phyloP scores from a whole-genome alignment of 2,329 filamentous ascomycete genomes.

The Pyricularia sp. region DNA sequence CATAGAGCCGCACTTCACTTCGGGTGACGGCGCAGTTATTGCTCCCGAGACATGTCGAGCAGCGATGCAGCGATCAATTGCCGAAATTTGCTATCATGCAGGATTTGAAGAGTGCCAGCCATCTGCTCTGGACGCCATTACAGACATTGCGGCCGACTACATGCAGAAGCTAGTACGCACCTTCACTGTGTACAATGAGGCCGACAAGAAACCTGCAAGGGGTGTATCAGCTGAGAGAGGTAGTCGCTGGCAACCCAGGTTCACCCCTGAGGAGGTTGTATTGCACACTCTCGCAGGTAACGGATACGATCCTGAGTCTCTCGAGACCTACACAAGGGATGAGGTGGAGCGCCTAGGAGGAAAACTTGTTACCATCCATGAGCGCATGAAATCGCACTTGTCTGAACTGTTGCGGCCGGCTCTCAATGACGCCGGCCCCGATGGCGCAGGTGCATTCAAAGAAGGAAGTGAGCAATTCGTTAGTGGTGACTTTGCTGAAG shows the following conservation, averaged over 20 bases:
- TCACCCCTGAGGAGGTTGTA: constrained; percentile 75
- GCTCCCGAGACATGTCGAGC: constrained; percentile 72
- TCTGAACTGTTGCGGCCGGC: constrained; percentile 90
- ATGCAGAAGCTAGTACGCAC: constrained; percentile 76
- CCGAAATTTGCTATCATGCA: constrained; percentile 90
- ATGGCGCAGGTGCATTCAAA: constrained; percentile 86
- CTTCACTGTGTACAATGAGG: constrained; percentile 74
- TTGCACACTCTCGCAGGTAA: constrained; percentile 79
- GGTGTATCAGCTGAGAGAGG: constrained; percentile 29
- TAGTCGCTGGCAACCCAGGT: constrained; percentile 49
- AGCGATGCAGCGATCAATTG: constrained; percentile 81
- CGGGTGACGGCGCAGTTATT: constrained; percentile 83
- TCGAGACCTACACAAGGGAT: constrained; percentile 85
- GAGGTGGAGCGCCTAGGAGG: constrained; percentile 79
- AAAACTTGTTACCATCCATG: constrained; percentile 78
- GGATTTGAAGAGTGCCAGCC: constrained; percentile 97
- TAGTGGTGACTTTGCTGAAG: constrained; percentile 86
- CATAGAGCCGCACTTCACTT: constrained; percentile 79
- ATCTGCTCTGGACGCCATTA: constrained; percentile 81
- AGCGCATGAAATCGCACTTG: constrained; percentile 88
- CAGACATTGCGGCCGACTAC: constrained; percentile 82
- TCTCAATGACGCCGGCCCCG: constrained; percentile 67
- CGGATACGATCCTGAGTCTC: constrained; percentile 68
- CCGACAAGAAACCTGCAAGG: constrained; percentile 60
- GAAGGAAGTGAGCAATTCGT: constrained; percentile 97